Evolutionary conservation across 2,329 filamentous ascomycete genomes (phyloP), one percentile per base, ranked within the genome.

Genomic region (Claviceps pazoutovae): DNA sequence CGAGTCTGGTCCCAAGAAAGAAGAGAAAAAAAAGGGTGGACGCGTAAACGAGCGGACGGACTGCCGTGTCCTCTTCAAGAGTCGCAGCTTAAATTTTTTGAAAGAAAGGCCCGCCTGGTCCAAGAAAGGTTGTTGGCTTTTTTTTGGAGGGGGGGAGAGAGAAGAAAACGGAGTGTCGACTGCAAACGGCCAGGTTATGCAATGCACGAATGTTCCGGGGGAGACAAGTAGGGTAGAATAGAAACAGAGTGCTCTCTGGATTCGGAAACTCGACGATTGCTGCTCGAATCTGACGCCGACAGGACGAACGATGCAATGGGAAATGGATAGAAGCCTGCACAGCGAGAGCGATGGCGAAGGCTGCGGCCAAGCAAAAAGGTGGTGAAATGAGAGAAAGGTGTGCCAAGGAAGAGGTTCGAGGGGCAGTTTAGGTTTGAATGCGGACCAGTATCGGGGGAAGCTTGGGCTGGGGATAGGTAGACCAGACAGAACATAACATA

Each of bases 31-130:
- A 5, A 16, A 5, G 8, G 13, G 30, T 36, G 65, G 62, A 62
- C 60, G 62, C 62, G 65, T 63, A 65, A 68, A 68, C 64, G 66
- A 68, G 62, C 56, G 66, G 65, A 66, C 65, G 63, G 65, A 68
- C 64, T 60, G 57, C 59, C 58, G 60, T 62, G 62, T 64, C 60
- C 60, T 52, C 14, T 38, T 43, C 11, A 50, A 34, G 21, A 8
- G 37, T 19, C 14, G 34, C n/a, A 23, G n/a, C 16, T n/a, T 42
- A 5, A 11, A 9, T 3, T n/a, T 38, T 38, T 38, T 39, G 13
- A 47, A 30, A 41, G 37, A 37, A 13, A 48, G 50, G 44, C 49
- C 42, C 47, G 47, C 49, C 37, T 51, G 50, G 51, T 48, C 47
- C 19, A 49, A 50, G 42, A 51, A 53, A 51, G 50, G 14, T 42